Base-by-base conservation (phyloP, 768 basidiomycete species). In the Mycena alexandri region DNA sequence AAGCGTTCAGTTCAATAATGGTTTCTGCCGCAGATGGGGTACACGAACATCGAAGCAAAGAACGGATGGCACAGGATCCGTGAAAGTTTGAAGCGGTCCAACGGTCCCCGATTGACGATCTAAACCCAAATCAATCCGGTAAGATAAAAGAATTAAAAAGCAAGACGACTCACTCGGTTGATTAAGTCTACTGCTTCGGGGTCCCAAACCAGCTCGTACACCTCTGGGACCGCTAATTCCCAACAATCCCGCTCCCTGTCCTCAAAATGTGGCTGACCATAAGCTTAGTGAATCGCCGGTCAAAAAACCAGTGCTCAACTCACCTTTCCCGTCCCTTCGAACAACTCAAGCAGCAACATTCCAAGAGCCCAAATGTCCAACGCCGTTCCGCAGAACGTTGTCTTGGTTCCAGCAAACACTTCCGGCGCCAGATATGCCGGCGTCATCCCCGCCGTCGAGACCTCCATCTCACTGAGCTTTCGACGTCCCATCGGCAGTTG, bases 331-430 rank as follows among this genome's bases (percentile, higher is more conserved):
- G 50, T 61, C 21, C 57, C 67, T 6, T 69, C 22, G 34, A 72
- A 50, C 68, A 72, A 66, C 38, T 72, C 68, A 10, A 69, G 36
- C 22, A 72, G 17, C 16, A 72, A 16, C 41, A 65, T 41, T 0
- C 68, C 68, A 11, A 63, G 67, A 3, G 56, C 65, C 54, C 61
- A 72, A 13, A 69, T 63, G 55, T 72, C 71, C 38, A 63, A 24
- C 29, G 33, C 19, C 6, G 44, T 42, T 0, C 63, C 63, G 6
- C 13, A 21, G 6, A 69, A 63, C 6, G 24, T 38, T 29, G 46
- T n/a, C 38, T 19, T 55, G 7, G 38, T 14, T 12, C 21, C 21
- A 16, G 17, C 36, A 54, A 24, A 50, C n/a, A n/a, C 24, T 33
- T 63, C 61, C n/a, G 61, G 61, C 17, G 52, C 43, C 24, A 47